Base-by-base conservation (phyloP, 75 land plant genomes). In the Cupressus sempervirens region DNA sequence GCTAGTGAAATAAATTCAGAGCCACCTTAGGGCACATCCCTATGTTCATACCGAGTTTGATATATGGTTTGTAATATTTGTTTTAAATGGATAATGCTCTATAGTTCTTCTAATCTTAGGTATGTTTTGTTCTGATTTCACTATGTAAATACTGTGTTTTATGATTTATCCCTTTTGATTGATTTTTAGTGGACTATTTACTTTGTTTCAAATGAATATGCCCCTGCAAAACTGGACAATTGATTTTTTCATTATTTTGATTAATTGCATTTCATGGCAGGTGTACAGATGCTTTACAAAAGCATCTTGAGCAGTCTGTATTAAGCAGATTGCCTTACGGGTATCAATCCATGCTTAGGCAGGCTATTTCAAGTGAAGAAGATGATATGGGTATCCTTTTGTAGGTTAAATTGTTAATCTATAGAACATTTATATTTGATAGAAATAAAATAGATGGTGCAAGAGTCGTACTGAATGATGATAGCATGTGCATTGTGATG, bases 311-410 rank as follows among this genome's bases (percentile, higher is more conserved):
- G 15, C 87, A 93, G 76, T 92, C 92, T 38, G 98, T 96, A 2
- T 87, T 98, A 56, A 87, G 91, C 58, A 91, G 85, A 85, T 84
- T 98, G 90, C 95, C 98, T 29, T 86, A 90, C 76, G 93, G 92
- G 62, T 98, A 98, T 81, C 91, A 91, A 77, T 93, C 95, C 36
- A 87, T 92, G 82, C n/a, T 93, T 65, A 93, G 90, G 84, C 98
- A 98, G 86, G 96, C 97, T 3, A 84, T 83, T 18, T 90, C 95
- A 73, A 98, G 99, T 92, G 98, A 93, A 86, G 95, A 96, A 67
- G 90, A 93, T 88, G 99, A 98, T 87, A 96, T 98, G 99, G 88
- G 99, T 97, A 94, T 81, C 65, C 86, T 72, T 26, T 54, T 48
- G 12, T 52, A 40, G 15, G 29, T 83, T 77, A n/a, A 32, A 68